phyloP scores from a whole-genome alignment of 768 basidiomycete species.

The Fibroporia radiculosa region DNA sequence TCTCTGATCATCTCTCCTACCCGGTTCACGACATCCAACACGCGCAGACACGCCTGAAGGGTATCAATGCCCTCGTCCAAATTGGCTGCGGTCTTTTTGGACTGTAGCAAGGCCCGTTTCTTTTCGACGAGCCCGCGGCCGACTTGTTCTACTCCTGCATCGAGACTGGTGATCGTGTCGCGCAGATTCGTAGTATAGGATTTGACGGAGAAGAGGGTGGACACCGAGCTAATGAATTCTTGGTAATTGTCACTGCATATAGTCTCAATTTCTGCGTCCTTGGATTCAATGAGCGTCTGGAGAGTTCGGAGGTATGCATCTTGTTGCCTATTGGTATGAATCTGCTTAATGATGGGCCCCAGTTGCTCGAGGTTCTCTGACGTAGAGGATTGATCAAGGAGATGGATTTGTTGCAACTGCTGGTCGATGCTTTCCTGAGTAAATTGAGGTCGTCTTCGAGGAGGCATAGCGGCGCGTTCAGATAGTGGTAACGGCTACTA shows the following conservation, averaged over 20 bases:
- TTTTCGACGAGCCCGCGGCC: conserved; percentile 88
- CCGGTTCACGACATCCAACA: conserved; percentile 87
- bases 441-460: conserved; percentile 61
- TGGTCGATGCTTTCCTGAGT: conserved; percentile 82
- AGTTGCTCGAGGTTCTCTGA: conserved; percentile 95
- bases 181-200: conserved; percentile 93
- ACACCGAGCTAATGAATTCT: conserved; percentile 95
- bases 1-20: conserved; percentile 91
- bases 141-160: conserved; percentile 81
- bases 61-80: conserved; percentile 97
- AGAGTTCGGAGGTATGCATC: conserved; percentile 84
- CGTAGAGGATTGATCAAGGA: conserved; percentile 79
- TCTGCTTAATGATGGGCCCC: conserved; percentile 90
- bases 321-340: conserved; percentile 81
- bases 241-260: conserved; percentile 97
- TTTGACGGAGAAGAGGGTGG: conserved; percentile 92
- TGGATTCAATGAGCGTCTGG: conserved; percentile 83
- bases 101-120: conserved; percentile 83
- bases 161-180: conserved; percentile 84
- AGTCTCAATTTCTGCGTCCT: conserved; percentile 92
- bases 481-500: neutral
- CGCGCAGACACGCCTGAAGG: conserved; percentile 84
- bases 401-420: conserved; percentile 86
- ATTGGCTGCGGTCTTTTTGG: conserved; percentile 88
- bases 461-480: conserved; percentile 46